Evolutionary conservation across 2,329 filamentous ascomycete genomes (phyloP), one percentile per base, ranked within the genome.

Genomic region (Ophiostoma pallidulum): DNA sequence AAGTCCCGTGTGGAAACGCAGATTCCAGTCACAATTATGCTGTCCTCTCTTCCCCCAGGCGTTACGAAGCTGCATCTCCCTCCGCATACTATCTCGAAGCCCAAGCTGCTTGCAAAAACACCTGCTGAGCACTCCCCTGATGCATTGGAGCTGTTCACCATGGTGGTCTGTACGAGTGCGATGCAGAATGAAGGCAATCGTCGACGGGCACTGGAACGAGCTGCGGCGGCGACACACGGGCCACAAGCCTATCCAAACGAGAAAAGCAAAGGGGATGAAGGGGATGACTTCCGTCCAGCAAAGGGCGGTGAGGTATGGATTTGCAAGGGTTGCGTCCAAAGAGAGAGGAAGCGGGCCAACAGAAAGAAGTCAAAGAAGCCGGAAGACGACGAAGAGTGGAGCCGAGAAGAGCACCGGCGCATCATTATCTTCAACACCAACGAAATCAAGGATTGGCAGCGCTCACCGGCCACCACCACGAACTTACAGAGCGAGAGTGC

Each of bases 1-100:
- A 97, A 96, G 65, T 95, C 90, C 14, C 82, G 92, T 19, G 92
- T 97, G 16, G 92, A 98, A 68, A 97, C 92, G 0, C 92, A 97
- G 62, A 96, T 97, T 56, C 86, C 86, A 8, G 87, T 96, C 56
- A 83, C 83, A 58, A 74, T 97, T 64, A 84, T 82, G 0, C 66
- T 97, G 33, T 82, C 80, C 49, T 80, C 85, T 18, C 70, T 94
- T 40, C 89, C 90, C 2, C 68, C 74, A 1, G 84, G 84, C 10
- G 78, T 90, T 49, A 86, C 83, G 54, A 87, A 84, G 61, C 69
- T 97, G 43, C 89, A 94, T 59, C 75, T 98, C 14, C 92, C 91
- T 4, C 80, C 84, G 4, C 83, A 96, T 61, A 94, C 88, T 1
- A 92, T 98, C 47, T 92, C 90, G 18, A 97, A 97, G 63, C 86